Base-by-base conservation (phyloP, 2,329 filamentous ascomycete species). In the Nemania sp. region DNA sequence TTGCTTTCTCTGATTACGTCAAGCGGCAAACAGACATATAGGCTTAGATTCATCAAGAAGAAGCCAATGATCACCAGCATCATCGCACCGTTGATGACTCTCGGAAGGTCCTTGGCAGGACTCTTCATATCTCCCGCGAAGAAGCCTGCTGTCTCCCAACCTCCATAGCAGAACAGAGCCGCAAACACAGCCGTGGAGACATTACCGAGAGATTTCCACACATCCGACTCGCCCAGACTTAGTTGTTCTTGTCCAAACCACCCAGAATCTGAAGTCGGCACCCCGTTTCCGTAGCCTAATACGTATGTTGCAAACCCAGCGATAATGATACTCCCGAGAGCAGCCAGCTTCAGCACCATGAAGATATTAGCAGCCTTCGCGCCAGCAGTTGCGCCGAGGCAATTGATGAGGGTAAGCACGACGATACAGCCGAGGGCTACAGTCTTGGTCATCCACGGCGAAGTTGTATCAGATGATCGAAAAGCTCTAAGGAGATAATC, bases 101-200 rank as follows among this genome's bases (percentile, higher is more conserved):
- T 65, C 5, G 73, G 74, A 15, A 77, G 64, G 36, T 66, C 61
- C 46, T 54, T 52, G 20, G 39, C 45, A 2, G 65, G 66, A 42
- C 66, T 61, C 31, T 56, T 53, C 63, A 67, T 65, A 36, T 70
- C 66, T 36, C 64, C 63, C 23, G 60, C 50, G 20, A 71, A 62
- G 48, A 69, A 70, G 7, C 61, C 61, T 52, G 76, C 73, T 51
- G 70, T 75, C 49, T 77, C 73, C 73, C 72, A 78, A 1, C 74
- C 74, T 39, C 72, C 72, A 54, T 75, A 77, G 34, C 72, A 73
- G 66, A 71, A 77, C 6, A 76, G 62, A 6, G 67, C 72, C n/a
- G 69, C 71, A 57, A 75, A 74, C 4, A 75, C 67, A 24, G 74
- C 74, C 20, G 71, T 72, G 17, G 70, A 71, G 46, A 73, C 72